These are phyloP conservation scores for Prunus yedoensis DNA, from an alignment of 331 rosid species.

Conservation along the genomic window DNA sequence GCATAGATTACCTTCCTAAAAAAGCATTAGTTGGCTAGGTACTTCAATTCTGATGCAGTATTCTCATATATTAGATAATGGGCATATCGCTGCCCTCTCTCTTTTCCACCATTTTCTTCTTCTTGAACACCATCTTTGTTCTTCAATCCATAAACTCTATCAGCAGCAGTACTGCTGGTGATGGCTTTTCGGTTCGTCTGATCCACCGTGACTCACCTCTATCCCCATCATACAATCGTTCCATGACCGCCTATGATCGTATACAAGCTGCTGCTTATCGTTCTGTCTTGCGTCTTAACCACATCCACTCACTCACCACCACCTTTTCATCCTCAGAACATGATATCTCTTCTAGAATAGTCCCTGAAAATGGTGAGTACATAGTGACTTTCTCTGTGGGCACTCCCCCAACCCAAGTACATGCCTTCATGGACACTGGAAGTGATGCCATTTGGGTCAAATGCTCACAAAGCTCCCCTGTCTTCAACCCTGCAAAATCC, in stretches of 20 bases:
- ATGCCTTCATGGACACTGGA: slow-evolving; percentile 17
- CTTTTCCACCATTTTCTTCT: neutral
- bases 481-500: slow-evolving; percentile 12
- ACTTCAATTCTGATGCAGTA: neutral
- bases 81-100: neutral
- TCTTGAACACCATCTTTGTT: neutral
- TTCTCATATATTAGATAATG: neutral
- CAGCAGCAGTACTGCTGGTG: neutral
- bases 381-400: slow-evolving; percentile 19
- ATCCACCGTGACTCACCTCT: slow-evolving; percentile 25
- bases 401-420: slow-evolving; percentile 22
- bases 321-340: neutral
- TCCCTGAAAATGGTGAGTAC: slow-evolving; percentile 12
- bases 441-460: slow-evolving; percentile 22
- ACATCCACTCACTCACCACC: slow-evolving; percentile 11
- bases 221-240: slow-evolving; percentile 9
- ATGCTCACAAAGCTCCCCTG: slow-evolving; percentile 1
- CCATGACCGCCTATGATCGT: slow-evolving; percentile 3
- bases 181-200: slow-evolving; percentile 12
- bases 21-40: neutral
- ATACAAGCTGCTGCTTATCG: slow-evolving; percentile 18
- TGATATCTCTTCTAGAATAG: slow-evolving; percentile 6
- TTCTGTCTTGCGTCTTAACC: slow-evolving; percentile 10
- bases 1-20: neutral
- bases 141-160: neutral